phyloP scores from a whole-genome alignment of 805 yeast genomes.

The Suhomyces kilbournensis region DNA sequence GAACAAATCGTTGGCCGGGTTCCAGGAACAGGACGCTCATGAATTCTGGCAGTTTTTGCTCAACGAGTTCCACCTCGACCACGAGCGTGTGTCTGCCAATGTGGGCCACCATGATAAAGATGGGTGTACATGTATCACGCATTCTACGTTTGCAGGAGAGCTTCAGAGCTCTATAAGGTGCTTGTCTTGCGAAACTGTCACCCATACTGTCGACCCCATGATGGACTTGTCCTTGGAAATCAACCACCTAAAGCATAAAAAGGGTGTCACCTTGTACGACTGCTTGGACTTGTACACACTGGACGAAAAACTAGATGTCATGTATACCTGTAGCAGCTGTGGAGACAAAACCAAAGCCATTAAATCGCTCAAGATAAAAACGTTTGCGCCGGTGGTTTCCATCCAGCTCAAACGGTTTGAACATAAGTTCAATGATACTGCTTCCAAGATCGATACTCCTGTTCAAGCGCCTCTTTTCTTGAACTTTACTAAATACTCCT shows the following conservation, averaged over 20 bases:
- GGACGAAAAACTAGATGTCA: conserved; percentile 71
- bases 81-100: conserved; percentile 16
- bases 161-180: conserved; percentile 79
- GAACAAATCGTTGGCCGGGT: conserved; percentile 85
- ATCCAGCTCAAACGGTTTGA: conserved; percentile 83
- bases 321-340: conserved; percentile 71
- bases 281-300: conserved; percentile 78
- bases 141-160: conserved; percentile 78
- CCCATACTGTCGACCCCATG: conserved; percentile 82
- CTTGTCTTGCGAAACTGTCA: conserved; percentile 57
- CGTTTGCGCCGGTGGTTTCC: conserved; percentile 73
- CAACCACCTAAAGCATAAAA: conserved; percentile 21
- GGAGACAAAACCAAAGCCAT: conserved; percentile 55
- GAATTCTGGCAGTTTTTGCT: conserved; percentile 93
- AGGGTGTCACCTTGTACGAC: conserved; percentile 43
- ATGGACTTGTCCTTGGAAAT: conserved; percentile 86
- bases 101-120: conserved; percentile 2
- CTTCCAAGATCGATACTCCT: conserved; percentile 72
- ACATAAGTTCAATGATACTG: conserved; percentile 48
- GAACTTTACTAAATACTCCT: conserved; percentile 62
- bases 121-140: conserved; percentile 75
- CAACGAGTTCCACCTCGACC: conserved; percentile 71
- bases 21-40: conserved; percentile 97
- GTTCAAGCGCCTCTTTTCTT: conserved; percentile 71
- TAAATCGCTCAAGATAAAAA: conserved; percentile 67